These are phyloP conservation scores for Cytospora piceae DNA, from an alignment of 2,329 filamentous ascomycete genomes.

Conservation along the genomic window DNA sequence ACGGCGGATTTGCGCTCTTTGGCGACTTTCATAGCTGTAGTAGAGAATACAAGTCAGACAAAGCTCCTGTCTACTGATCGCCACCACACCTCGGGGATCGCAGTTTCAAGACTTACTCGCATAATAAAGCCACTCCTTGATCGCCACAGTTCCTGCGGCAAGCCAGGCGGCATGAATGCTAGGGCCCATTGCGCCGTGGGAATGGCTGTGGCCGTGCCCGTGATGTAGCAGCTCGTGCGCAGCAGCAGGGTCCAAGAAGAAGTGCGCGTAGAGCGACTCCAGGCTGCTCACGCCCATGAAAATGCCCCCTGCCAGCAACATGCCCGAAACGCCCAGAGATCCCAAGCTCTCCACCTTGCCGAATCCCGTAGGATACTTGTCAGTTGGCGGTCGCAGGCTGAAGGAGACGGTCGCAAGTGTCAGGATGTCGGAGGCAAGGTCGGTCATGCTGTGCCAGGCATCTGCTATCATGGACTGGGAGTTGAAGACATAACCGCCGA, in stretches of 20 bases:
- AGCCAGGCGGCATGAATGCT: conserved; percentile 96
- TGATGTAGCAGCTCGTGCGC: conserved; percentile 59
- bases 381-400: conserved; percentile 83
- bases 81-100: neutral
- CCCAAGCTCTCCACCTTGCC: conserved; percentile 98
- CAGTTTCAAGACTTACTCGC: conserved; percentile 70
- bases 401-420: conserved; percentile 94
- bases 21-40: conserved; percentile 88
- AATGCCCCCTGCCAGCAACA: conserved; percentile 85
- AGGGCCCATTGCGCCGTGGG: conserved; percentile 67
- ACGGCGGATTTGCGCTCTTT: conserved; percentile 93
- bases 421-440: conserved; percentile 92
- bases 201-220: conserved; percentile 65
- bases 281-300: conserved; percentile 87
- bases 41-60: conserved; percentile 27
- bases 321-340: conserved; percentile 87
- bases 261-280: conserved; percentile 70
- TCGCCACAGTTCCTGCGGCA: conserved; percentile 81
- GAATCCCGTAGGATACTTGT: conserved; percentile 86
- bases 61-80: neutral
- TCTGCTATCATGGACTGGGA: conserved; percentile 93
- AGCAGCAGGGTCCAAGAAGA: conserved; percentile 66
- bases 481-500: conserved; percentile 92
- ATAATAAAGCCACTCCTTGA: conserved; percentile 97
- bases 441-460: conserved; percentile 92